Evolutionary conservation across 2,329 filamentous ascomycete species (phyloP).

Genomic region (Ophiostoma montium): DNA sequence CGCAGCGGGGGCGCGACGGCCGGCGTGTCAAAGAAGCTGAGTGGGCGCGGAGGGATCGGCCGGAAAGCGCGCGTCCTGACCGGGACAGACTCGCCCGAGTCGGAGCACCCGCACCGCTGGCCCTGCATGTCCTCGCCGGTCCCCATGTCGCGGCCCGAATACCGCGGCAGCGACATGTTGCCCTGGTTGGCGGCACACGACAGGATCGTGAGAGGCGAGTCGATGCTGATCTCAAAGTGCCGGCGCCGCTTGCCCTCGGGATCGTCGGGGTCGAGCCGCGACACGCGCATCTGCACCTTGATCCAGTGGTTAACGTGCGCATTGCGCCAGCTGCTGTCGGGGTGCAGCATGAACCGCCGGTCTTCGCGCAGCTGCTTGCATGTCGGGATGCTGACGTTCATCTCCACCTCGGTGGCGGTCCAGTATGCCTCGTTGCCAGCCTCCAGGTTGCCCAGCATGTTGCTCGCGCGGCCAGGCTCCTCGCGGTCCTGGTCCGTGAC

Average conservation of each 20-base stretch:
- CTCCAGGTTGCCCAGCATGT: constrained; percentile 68
- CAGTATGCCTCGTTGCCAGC: constrained; percentile 56
- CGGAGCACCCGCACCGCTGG: constrained; percentile 31
- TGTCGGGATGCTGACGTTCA: constrained; percentile 81
- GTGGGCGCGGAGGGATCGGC: background rate
- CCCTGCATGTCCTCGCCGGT: constrained; percentile 48
- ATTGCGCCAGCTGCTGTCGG: constrained; percentile 86
- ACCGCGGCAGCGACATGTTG: constrained; percentile 75
- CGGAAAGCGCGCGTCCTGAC: background rate
- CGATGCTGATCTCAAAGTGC: constrained; percentile 92
- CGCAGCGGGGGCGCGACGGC: background rate
- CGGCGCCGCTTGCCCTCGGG: constrained; percentile 57
- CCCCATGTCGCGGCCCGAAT: constrained; percentile 36
- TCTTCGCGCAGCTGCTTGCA: constrained; percentile 76
- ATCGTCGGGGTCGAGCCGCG: constrained; percentile 66
- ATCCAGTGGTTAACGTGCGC: constrained; percentile 95
- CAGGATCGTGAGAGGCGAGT: constrained; percentile 86
- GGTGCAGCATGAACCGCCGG: constrained; percentile 52
- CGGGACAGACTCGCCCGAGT: too few species aligned
- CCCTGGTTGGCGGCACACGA: constrained; percentile 87
- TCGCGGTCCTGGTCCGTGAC: constrained; percentile 32
- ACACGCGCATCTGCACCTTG: constrained; percentile 89
- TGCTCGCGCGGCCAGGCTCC: constrained; percentile 31
- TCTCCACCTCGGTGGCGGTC: constrained; percentile 86
- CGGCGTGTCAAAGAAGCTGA: background rate